Evolutionary conservation across 805 yeast species (phyloP).

Genomic region (Zygosaccharomyces pseudorouxii): DNA sequence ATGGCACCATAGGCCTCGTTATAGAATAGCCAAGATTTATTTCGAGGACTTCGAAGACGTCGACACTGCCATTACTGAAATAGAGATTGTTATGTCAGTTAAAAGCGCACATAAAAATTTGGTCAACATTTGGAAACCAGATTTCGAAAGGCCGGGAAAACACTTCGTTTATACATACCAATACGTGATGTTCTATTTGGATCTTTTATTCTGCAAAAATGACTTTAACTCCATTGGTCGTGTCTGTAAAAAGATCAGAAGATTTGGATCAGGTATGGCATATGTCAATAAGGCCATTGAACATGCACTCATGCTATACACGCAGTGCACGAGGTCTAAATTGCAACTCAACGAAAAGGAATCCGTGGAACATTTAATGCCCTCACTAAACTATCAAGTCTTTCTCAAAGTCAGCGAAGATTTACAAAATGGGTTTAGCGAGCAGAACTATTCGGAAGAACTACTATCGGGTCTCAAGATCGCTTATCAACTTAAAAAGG

Average conservation of each 20-base stretch:
- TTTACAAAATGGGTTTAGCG: conserved; percentile 18
- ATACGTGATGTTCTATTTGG: conserved; percentile 61
- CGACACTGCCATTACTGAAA: conserved; percentile 55
- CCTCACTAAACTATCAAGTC: conserved; percentile 24
- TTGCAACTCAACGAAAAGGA: conserved; percentile 27
- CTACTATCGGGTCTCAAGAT: conserved; percentile 23
- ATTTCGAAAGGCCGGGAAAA: conserved; percentile 84
- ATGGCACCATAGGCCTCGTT: conserved; percentile 89
- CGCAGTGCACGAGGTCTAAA: conserved; percentile 17
- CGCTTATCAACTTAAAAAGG: conserved; percentile 31
- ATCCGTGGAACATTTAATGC: conserved; percentile 26
- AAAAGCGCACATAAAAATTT: conserved; percentile 66
- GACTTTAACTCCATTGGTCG: conserved; percentile 58
- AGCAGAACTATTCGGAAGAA: conserved; percentile 16
- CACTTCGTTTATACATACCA: conserved; percentile 75
- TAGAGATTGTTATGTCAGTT: conserved; percentile 58
- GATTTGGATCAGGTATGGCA: conserved; percentile 73
- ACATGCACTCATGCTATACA: conserved; percentile 23
- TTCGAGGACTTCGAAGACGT: conserved; percentile 50
- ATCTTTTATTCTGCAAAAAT: conserved; percentile 45
- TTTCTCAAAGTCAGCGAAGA: conserved; percentile 24
- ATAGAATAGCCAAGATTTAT: conserved; percentile 59
- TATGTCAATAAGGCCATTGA: conserved; percentile 30
- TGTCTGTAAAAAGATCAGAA: conserved; percentile 69
- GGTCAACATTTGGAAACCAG: conserved; percentile 91